Evolutionary conservation across 2,329 filamentous ascomycete species (phyloP).

Genomic region (Aspergillus terreus): DNA sequence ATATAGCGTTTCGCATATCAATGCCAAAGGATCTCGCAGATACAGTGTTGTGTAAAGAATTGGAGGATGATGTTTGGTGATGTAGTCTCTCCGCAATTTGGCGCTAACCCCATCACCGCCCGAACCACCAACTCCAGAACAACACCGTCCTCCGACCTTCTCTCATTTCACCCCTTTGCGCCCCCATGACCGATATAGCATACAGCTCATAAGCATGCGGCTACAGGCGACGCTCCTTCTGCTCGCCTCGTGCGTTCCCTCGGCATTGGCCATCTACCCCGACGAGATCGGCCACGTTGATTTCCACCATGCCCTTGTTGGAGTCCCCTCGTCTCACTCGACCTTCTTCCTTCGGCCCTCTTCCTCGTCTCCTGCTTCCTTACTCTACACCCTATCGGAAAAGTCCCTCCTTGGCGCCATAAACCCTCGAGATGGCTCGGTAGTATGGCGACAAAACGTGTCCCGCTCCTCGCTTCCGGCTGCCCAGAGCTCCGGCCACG

Average conservation of each 20-base stretch:
- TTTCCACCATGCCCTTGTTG: constrained; percentile 87
- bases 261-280: constrained; percentile 67
- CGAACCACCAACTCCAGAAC: constrained; percentile 7
- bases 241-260: constrained; percentile 46
- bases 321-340: constrained; percentile 72
- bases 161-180: constrained; percentile 13
- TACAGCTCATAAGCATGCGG: constrained; percentile 34
- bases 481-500: constrained; percentile 14
- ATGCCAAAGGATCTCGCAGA: background rate
- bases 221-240: constrained; percentile 37
- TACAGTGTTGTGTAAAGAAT: background rate
- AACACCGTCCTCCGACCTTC: constrained; percentile 6
- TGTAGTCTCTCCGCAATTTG: no score
- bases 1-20: background rate
- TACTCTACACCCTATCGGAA: constrained; percentile 89
- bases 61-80: no score
- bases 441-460: constrained; percentile 83
- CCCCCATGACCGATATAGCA: constrained; percentile 31
- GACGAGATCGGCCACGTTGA: constrained; percentile 92
- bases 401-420: constrained; percentile 79
- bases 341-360: constrained; percentile 94
- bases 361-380: constrained; percentile 74
- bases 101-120: constrained; percentile 17
- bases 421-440: constrained; percentile 76
- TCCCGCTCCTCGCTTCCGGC: constrained; percentile 39